Conservation (phyloP, 1,139 yeast genomes). For the Geotrichum reessii region DNA sequence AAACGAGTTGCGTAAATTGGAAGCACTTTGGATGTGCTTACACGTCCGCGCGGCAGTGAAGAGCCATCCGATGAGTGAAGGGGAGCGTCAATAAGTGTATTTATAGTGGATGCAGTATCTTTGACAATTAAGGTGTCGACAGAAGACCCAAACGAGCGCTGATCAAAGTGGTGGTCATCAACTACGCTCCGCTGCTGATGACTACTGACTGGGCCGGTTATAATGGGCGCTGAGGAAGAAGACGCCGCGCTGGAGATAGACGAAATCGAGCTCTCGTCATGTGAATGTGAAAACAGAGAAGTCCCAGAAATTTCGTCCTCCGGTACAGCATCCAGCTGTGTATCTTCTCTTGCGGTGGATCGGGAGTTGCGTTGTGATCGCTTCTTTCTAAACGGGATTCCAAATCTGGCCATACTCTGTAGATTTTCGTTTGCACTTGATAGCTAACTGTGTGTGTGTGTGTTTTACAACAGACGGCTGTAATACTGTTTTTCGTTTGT, state of each 20-base stretch:
- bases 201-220: background rate
- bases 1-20: slow-evolving; percentile 18
- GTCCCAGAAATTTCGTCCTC: background rate
- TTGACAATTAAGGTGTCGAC: slow-evolving; percentile 10
- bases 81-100: slow-evolving; percentile 12
- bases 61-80: background rate
- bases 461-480: too few species aligned
- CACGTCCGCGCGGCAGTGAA: background rate
- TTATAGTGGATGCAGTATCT: slow-evolving; percentile 14
- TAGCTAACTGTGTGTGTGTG: too few species aligned
- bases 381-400: slow-evolving; percentile 1
- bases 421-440: too few species aligned
- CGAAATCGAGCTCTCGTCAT: background rate
- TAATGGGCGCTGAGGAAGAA: background rate
- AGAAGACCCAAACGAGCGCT: slow-evolving; percentile 14
- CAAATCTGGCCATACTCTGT: slow-evolving; percentile 1
- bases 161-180: background rate
- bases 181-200: background rate
- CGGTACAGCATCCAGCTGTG: background rate
- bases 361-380: background rate
- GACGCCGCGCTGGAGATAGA: background rate
- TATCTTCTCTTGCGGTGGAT: background rate
- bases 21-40: slow-evolving; percentile 1
- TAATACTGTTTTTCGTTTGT: too few species aligned
- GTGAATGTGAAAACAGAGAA: background rate